A percentile compares a stretch with the other conserved stretches of the same genome.
phyloP scores from a whole-genome alignment of 306 rosid species.

The Ormosia semicastrata region DNA sequence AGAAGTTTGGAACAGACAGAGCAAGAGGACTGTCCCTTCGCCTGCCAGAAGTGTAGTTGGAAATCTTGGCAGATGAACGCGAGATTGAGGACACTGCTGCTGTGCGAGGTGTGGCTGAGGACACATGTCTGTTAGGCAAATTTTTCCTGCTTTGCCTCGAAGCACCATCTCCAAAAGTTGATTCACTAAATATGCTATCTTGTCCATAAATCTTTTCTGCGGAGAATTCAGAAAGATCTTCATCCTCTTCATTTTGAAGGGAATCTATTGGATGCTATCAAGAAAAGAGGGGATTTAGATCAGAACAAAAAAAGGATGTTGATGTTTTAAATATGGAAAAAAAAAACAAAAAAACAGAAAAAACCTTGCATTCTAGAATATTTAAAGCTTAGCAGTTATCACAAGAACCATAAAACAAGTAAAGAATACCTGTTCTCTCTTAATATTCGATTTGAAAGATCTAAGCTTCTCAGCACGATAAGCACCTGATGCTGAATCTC shows the following conservation, averaged over 20 bases:
- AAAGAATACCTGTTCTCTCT: conserved; percentile 59
- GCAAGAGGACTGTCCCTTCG: conserved; percentile 64
- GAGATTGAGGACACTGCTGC: conserved; percentile 32
- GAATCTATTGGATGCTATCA: conserved; percentile 49
- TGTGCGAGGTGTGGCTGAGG: conserved; percentile 44
- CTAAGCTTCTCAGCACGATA: conserved; percentile 55
- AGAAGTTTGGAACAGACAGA: conserved; percentile 71
- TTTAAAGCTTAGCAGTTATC: neutral
- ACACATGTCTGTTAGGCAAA: conserved; percentile 39
- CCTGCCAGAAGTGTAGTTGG: conserved; percentile 50
- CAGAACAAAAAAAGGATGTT: neutral
- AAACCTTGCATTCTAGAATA: neutral
- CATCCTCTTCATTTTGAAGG: conserved; percentile 47
- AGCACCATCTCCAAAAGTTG: conserved; percentile 39
- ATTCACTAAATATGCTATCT: conserved; percentile 38
- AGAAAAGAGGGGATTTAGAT: conserved; percentile 16
- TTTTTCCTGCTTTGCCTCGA: conserved; percentile 49
- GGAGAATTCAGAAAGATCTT: conserved; percentile 41
- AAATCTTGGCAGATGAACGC: conserved; percentile 48
- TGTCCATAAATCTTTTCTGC: conserved; percentile 44
- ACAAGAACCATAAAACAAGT: neutral
- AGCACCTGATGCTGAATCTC: conserved; percentile 50
- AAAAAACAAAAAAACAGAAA: neutral
- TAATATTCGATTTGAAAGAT: conserved; percentile 50
- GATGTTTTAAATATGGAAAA: neutral